phyloP scores from a whole-genome alignment of 441 rosid species.

The Pelargonium cotyledonis region DNA sequence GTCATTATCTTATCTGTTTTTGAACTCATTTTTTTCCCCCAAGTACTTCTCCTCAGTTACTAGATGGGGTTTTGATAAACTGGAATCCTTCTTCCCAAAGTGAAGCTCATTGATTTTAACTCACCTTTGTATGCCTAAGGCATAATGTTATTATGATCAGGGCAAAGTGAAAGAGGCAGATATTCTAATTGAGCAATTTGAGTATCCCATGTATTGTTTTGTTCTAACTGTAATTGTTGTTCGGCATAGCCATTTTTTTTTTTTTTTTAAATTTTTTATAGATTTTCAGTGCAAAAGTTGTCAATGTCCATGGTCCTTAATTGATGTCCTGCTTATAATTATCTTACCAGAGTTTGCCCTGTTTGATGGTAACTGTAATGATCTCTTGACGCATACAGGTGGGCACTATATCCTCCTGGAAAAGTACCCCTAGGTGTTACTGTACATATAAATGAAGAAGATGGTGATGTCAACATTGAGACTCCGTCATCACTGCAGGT shows the following conservation, averaged over 20 bases:
- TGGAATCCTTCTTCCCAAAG: neutral
- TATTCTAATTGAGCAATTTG: neutral
- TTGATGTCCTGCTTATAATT: neutral
- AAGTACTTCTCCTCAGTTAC: no score
- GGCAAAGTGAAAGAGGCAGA: neutral
- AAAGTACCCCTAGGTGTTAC: constrained; percentile 93
- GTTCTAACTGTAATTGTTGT: neutral
- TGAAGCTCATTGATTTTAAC: neutral
- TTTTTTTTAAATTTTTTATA: no score
- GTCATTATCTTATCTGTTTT: constrained; percentile 1
- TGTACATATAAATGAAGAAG: constrained; percentile 89
- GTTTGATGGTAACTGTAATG: constrained; percentile 17
- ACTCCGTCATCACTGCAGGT: constrained; percentile 95
- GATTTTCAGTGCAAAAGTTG: constrained; percentile 1
- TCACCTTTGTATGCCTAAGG: neutral
- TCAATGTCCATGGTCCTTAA: neutral
- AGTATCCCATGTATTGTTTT: neutral
- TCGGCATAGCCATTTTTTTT: neutral
- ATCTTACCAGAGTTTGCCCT: constrained; percentile 6
- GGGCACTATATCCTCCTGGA: constrained; percentile 99
- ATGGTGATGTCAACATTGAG: constrained; percentile 88
- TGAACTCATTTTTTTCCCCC: neutral
- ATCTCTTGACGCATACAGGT: constrained; percentile 37
- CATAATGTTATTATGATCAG: neutral
- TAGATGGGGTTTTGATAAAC: neutral